Evolutionary conservation across 306 rosid species (phyloP).

Genomic region (Styphnolobium japonicum): DNA sequence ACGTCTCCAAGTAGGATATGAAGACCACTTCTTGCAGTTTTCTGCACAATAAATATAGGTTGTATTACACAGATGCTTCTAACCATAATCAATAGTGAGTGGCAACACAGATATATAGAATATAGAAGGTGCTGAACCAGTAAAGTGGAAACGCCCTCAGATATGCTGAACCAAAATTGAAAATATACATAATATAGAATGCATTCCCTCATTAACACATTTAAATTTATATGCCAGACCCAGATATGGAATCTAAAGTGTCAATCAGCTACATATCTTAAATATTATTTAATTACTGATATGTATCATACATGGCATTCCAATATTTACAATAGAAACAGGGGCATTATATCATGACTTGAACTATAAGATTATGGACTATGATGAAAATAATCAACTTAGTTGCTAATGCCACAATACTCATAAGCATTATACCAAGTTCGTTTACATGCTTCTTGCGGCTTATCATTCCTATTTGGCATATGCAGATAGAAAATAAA

Average conservation of each 20-base stretch:
- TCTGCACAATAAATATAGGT: constrained; percentile 52
- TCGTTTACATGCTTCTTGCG: neutral
- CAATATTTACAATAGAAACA: too few relatives aligned
- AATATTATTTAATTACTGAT: neutral
- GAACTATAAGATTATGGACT: neutral
- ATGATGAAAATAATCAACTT: neutral
- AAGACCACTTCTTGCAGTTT: constrained; percentile 91
- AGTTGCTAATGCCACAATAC: neutral
- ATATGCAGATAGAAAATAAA: neutral
- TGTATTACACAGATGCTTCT: constrained; percentile 10
- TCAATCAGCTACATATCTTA: neutral
- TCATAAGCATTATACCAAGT: neutral
- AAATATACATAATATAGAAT: neutral
- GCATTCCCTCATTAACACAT: neutral
- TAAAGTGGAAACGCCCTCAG: neutral
- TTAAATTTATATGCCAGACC: too few relatives aligned
- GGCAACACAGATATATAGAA: constrained; percentile 11
- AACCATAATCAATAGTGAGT: constrained; percentile 15
- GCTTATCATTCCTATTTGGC: neutral
- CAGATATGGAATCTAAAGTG: neutral
- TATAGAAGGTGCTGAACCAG: too few relatives aligned
- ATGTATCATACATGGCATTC: neutral
- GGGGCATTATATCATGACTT: neutral
- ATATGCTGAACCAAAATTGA: neutral
- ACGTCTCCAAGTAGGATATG: constrained; percentile 93